Evolutionary conservation across 805 yeast genomes (phyloP).

Genomic region (Candida easanensis): DNA sequence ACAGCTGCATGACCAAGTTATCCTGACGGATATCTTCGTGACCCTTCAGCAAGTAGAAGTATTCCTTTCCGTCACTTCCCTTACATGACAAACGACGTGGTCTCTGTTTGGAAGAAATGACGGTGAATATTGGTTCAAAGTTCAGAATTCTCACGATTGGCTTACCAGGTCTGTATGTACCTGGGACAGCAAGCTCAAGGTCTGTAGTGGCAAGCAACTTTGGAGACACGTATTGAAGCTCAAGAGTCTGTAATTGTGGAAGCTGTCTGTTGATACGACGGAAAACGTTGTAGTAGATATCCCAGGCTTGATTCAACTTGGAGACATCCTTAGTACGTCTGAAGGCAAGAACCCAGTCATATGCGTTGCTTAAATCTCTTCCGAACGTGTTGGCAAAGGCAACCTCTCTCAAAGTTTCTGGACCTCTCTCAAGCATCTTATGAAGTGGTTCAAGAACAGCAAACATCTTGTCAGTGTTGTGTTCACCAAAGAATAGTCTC

Average conservation of each 20-base stretch:
- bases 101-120: slow-evolving; percentile 92
- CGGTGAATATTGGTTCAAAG: slow-evolving; percentile 81
- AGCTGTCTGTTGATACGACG: slow-evolving; percentile 85
- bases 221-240: slow-evolving; percentile 92
- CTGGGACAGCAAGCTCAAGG: slow-evolving; percentile 88
- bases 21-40: slow-evolving; percentile 99
- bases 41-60: slow-evolving; percentile 82
- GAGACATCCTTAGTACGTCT: slow-evolving; percentile 82
- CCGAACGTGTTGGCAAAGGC: slow-evolving; percentile 94
- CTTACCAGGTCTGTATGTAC: slow-evolving; percentile 84
- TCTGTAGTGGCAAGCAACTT: slow-evolving; percentile 74
- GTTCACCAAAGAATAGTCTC: slow-evolving; percentile 87
- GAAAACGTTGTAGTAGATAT: slow-evolving; percentile 90
- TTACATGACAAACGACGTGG: slow-evolving; percentile 79
- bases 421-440: slow-evolving; percentile 77
- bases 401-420: slow-evolving; percentile 89
- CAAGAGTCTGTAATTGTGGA: slow-evolving; percentile 82
- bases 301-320: slow-evolving; percentile 97
- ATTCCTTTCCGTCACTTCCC: slow-evolving; percentile 92
- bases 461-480: slow-evolving; percentile 92
- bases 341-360: slow-evolving; percentile 87
- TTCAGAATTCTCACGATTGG: slow-evolving; percentile 68
- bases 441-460: slow-evolving; percentile 88
- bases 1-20: slow-evolving; percentile 94
- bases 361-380: slow-evolving; percentile 86